Base-by-base conservation (phyloP, 148 eudicot species). In the Camellia sinensis region DNA sequence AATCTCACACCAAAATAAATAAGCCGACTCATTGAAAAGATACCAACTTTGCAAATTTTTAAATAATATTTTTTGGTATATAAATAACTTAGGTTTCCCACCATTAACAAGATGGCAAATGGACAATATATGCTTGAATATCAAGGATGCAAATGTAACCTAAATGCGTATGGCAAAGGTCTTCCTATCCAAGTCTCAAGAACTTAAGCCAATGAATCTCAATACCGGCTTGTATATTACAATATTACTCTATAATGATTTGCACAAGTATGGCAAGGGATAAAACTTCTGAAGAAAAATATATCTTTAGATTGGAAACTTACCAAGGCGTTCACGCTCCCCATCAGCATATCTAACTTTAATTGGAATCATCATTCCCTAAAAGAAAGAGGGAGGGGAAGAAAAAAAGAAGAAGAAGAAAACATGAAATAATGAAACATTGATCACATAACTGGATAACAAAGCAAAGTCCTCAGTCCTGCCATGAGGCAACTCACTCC, bases 341-440 rank as follows among this genome's bases (percentile, higher is more conserved):
- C 84, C 87, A 61, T 87, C 94, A 73, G 99, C 99, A 88, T 91
- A 96, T 86, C 76, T 91, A 79, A 96, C 89, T 92, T 79, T 85
- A 60, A 95, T 56, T 67, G 97, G 91, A 74, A 54, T 70, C 76
- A 54, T 70, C 76, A 44, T 67, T 15, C 86, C 89, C 98, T 93
- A 78, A 29, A 29, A 29, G 37, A 29, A 29, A 29, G 37, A 29
- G 37, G 37, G 37, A 77, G 81, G 40, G 60, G 21, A 82, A 76
- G 21, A 63, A 63, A 22, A 18, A 52, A 50, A 29, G n/a, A 53
- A 65, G 54, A 78, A 8, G 11, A 7, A 65, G 37, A 12, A 50
- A 7, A 77, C 40, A 75, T 46, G 59, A 79, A 76, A 64, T 44
- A 62, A 67, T 2, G 68, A 17, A 46, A 67, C 8, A 7, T 71